Percentiles rank a stretch among this genome's conserved stretches.
phyloP scores from a whole-genome alignment of 768 basidiomycete species.

The Tubosaeta sp. region DNA sequence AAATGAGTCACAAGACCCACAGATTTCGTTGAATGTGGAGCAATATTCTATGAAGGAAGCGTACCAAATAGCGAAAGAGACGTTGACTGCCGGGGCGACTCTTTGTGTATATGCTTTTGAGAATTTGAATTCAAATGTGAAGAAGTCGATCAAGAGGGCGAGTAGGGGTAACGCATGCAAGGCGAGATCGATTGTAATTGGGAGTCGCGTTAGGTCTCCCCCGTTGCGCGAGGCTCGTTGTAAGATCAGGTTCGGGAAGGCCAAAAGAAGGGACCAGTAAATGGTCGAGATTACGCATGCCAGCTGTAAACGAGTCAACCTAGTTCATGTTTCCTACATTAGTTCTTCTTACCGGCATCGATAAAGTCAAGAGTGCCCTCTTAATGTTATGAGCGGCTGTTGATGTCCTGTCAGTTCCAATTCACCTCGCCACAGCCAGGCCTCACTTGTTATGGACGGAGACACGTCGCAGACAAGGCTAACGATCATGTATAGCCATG shows the following conservation, averaged over 20 bases:
- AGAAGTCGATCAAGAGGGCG: slow-evolving; percentile 61
- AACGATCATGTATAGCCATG: slow-evolving; percentile 40
- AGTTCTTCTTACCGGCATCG: slow-evolving; percentile 50
- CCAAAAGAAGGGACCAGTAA: slow-evolving; percentile 63
- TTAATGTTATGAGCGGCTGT: slow-evolving; percentile 40
- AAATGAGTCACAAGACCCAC: slow-evolving; percentile 37
- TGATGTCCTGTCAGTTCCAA: background rate
- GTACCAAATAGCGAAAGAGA: slow-evolving; percentile 45
- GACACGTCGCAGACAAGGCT: slow-evolving; percentile 40
- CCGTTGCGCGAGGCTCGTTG: background rate
- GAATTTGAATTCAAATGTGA: slow-evolving; percentile 60
- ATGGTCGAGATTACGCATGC: slow-evolving; percentile 50
- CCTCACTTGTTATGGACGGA: slow-evolving; percentile 34
- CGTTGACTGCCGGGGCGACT: slow-evolving; percentile 12
- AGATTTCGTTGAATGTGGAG: slow-evolving; percentile 54
- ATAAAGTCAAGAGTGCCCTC: slow-evolving; percentile 55
- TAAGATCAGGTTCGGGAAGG: slow-evolving; percentile 57
- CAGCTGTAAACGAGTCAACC: slow-evolving; percentile 27
- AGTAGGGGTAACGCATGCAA: slow-evolving; percentile 63
- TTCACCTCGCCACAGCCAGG: background rate
- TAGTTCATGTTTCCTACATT: background rate
- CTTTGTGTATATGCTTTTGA: slow-evolving; percentile 11
- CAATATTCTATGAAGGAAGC: slow-evolving; percentile 64
- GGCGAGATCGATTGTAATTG: slow-evolving; percentile 55
- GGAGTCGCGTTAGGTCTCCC: slow-evolving; percentile 34